A percentile compares a stretch with the other conserved stretches of the same genome.
Evolutionary conservation across 2,329 filamentous ascomycete species (phyloP).

Genomic region (Geosmithia morbida): DNA sequence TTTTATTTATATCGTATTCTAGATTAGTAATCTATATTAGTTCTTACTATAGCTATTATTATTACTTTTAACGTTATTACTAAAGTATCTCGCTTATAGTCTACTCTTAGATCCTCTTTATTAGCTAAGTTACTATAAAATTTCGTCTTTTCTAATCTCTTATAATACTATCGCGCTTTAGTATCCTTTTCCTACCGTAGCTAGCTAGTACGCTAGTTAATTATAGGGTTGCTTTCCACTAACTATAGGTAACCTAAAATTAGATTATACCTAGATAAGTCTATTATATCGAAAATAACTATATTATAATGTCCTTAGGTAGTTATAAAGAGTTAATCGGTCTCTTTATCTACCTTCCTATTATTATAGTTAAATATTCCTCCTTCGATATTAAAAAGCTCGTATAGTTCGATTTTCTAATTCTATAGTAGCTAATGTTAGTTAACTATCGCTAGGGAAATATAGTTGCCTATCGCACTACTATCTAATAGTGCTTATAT

Average conservation of each 20-base stretch:
- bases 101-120: too few species aligned
- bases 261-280: too few species aligned
- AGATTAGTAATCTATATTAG: slow-evolving; percentile 1
- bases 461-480: slow-evolving; percentile 1
- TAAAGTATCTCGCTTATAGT: too few species aligned
- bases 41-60: too few species aligned
- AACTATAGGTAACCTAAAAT: too few species aligned
- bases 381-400: background rate
- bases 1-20: slow-evolving; percentile 2
- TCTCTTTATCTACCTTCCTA: background rate
- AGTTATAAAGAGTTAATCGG: background rate
- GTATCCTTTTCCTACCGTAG: background rate
- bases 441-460: background rate
- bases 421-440: slow-evolving; percentile 9
- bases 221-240: too few species aligned
- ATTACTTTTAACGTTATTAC: too few species aligned
- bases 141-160: background rate
- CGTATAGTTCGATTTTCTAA: slow-evolving; percentile 4
- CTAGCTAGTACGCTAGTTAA: too few species aligned
- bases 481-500: slow-evolving; percentile 1
- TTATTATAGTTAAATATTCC: too few species aligned
- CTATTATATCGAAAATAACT: too few species aligned
- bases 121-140: too few species aligned
- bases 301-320: background rate
- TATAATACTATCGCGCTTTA: too few species aligned